phyloP scores from a whole-genome alignment of 805 yeast species.

The Kockiozyma suomiensis region DNA sequence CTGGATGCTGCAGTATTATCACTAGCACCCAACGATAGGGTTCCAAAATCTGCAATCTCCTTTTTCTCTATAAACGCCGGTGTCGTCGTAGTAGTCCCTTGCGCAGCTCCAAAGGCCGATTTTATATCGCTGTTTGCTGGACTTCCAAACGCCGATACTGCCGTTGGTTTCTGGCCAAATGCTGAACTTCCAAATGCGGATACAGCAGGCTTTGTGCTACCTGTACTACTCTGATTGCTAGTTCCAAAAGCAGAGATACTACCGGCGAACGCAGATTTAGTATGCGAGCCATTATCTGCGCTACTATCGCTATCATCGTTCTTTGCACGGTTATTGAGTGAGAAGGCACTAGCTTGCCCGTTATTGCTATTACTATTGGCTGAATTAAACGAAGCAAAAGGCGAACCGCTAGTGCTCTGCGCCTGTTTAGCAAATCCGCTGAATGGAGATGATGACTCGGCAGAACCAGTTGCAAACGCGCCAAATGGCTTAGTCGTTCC shows the following conservation, averaged over 20 bases:
- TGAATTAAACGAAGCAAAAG: background rate
- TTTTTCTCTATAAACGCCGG: background rate
- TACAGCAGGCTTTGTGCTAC: background rate
- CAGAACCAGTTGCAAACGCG: background rate
- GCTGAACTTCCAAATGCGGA: background rate
- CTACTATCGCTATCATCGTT: background rate
- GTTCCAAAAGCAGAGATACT: background rate
- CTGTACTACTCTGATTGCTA: background rate
- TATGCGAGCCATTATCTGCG: background rate
- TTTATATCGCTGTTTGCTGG: background rate
- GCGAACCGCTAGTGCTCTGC: background rate
- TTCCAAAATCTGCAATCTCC: background rate
- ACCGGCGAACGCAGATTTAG: background rate
- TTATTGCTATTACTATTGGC: background rate
- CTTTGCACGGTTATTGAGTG: background rate
- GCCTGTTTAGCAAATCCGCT: slow-evolving; percentile 8
- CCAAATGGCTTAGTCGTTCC: background rate
- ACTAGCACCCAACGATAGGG: background rate
- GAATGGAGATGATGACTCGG: background rate
- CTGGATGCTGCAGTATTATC: background rate
- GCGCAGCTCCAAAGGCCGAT: background rate
- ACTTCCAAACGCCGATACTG: background rate
- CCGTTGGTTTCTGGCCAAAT: background rate
- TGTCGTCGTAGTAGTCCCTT: background rate
- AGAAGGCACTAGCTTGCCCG: background rate